Evolutionary conservation across 2,329 filamentous ascomycete species (phyloP).

Genomic region (Aspergillus sp.): DNA sequence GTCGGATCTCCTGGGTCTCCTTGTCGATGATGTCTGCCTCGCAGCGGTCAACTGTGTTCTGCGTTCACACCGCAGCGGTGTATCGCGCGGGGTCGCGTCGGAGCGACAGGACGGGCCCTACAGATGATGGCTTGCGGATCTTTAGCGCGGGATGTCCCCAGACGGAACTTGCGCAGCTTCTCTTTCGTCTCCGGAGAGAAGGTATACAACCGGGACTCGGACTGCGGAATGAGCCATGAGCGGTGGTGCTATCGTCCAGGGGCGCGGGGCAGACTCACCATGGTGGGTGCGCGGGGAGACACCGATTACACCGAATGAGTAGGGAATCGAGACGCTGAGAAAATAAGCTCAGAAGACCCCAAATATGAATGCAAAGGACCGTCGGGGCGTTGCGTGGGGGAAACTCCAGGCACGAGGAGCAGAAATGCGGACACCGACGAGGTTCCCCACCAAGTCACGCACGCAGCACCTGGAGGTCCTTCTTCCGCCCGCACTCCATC

Average conservation of each 20-base stretch:
- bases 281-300: conserved; percentile 6
- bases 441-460: background rate
- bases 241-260: conserved; percentile 2
- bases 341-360: too few species aligned
- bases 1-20: conserved; percentile 82
- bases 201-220: conserved; percentile 86
- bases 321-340: background rate
- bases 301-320: background rate
- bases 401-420: background rate
- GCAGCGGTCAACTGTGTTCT: background rate
- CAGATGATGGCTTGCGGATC: conserved; percentile 91
- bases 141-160: conserved; percentile 83
- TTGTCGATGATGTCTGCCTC: conserved; percentile 86
- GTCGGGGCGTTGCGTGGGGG: background rate
- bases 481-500: conserved; percentile 12
- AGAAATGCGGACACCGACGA: background rate
- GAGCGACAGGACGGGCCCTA: conserved; percentile 50
- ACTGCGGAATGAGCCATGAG: conserved; percentile 44
- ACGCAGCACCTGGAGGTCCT: conserved; percentile 1
- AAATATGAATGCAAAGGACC: background rate
- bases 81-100: background rate
- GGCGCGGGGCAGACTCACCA: conserved; percentile 22
- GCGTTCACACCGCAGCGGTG: background rate
- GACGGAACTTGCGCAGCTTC: conserved; percentile 88
- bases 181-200: conserved; percentile 89